A percentile compares a stretch with the other conserved stretches of the same genome.
Conservation (phyloP, 2,329 filamentous ascomycete genomes). For the Botrytis hyacinthi region DNA sequence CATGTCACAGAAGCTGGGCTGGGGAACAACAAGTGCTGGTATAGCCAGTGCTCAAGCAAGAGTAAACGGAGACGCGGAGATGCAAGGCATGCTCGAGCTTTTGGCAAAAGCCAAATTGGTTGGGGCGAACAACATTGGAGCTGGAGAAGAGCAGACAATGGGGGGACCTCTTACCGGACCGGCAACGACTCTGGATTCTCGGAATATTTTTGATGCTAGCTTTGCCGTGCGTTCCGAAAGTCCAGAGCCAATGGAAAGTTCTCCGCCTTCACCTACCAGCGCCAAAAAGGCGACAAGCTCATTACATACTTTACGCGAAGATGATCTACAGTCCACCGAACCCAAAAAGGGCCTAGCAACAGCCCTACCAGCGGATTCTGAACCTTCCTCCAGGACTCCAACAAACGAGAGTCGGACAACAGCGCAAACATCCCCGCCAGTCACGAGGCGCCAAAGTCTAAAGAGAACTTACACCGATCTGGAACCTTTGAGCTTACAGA, state of each 20-base stretch:
- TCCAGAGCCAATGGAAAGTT: slow-evolving; percentile 45
- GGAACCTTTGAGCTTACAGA: slow-evolving; percentile 69
- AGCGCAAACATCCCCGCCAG: slow-evolving; percentile 52
- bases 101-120: slow-evolving; percentile 78
- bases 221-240: slow-evolving; percentile 60
- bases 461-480: slow-evolving; percentile 90
- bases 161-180: slow-evolving; percentile 76
- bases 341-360: slow-evolving; percentile 24
- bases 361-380: slow-evolving; percentile 41
- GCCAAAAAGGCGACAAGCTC: slow-evolving; percentile 24
- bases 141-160: slow-evolving; percentile 45
- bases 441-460: slow-evolving; percentile 63
- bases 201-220: slow-evolving; percentile 82
- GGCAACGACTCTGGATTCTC: slow-evolving; percentile 61
- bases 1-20: slow-evolving; percentile 82
- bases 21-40: slow-evolving; percentile 67
- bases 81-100: slow-evolving; percentile 88
- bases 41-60: slow-evolving; percentile 82
- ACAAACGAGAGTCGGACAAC: slow-evolving; percentile 56
- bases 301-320: slow-evolving; percentile 20
- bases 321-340: slow-evolving; percentile 28
- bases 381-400: slow-evolving; percentile 53
- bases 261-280: slow-evolving; percentile 30
- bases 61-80: slow-evolving; percentile 76
- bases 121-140: slow-evolving; percentile 59